Base-by-base conservation (phyloP, 2,329 filamentous ascomycete species). In the Cladorrhinum sp. region DNA sequence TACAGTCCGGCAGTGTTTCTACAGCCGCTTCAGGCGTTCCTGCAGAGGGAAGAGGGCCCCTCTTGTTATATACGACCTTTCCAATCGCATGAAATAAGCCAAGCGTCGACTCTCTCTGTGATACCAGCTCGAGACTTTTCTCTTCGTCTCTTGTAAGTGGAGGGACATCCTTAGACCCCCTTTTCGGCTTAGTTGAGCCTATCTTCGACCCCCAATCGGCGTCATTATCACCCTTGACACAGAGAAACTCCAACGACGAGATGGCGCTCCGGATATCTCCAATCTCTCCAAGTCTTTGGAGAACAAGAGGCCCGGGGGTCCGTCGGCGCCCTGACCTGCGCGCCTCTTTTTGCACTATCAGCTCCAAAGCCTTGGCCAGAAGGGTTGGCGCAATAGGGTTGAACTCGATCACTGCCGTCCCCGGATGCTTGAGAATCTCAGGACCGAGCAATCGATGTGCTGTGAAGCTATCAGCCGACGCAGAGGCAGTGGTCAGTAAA, bases 81-180 rank as follows among this genome's bases (percentile, higher is more conserved):
- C 93, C 95, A 12, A 98, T 90, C 0, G 95, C 92, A 73, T 99
- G 95, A 70, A 99, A 99, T 55, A 99, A 92, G 1, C 93, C 95
- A 2, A 99, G 79, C 64, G 89, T 96, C 16, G 90, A 88, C 76
- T 98, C 95, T 59, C 95, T 85, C 69, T 93, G 91, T 0, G 90
- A 92, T 22, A 98, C 85, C 61, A 95, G 78, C 69, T 92, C 86
- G 9, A 98, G 75, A 4, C 87, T 93, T 64, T 96, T 89, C 61
- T 85, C 80, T 73, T 98, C 95, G 69, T 89, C 87, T 62, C 84
- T 83, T 0, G 92, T 96, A 60, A 96, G 74, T 2, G 77, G 75
- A 8, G 85, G 78, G 20, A 75, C 74, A 50, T 85, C 84, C 66
- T 84, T 85, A 24, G 77, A 75, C 1, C 79, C 76, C 65, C 85